Evolutionary conservation across 805 yeast genomes (phyloP).

Genomic region (Wilhelminamyces savonicus): DNA sequence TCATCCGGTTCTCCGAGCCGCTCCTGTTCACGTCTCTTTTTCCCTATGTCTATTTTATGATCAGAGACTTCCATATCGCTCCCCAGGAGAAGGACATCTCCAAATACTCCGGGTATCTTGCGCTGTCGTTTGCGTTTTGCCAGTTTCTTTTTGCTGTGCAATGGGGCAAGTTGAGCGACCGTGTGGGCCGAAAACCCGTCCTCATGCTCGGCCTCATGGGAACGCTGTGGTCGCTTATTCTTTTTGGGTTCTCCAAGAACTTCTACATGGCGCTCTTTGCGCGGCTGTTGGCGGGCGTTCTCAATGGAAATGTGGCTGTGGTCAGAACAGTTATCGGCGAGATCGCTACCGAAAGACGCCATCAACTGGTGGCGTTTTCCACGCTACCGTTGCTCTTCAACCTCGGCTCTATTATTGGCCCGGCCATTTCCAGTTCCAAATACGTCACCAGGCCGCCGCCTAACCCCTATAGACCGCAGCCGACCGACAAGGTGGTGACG

Average conservation of each 20-base stretch:
- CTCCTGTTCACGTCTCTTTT: constrained; percentile 8
- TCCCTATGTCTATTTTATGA: constrained; percentile 12
- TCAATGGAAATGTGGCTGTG: constrained; percentile 28
- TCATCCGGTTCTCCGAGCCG: constrained; percentile 7
- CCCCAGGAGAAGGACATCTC: constrained; percentile 13
- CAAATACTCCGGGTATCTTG: constrained; percentile 14
- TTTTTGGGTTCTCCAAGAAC: constrained; percentile 23
- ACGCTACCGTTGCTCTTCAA: constrained; percentile 26
- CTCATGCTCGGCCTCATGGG: constrained; percentile 21
- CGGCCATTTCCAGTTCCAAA: constrained; percentile 24
- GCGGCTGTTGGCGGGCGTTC: constrained; percentile 19
- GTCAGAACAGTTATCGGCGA: constrained; percentile 27
- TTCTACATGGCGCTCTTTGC: constrained; percentile 24
- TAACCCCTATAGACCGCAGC: constrained; percentile 10
- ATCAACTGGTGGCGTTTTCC: constrained; percentile 25
- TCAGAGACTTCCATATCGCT: constrained; percentile 16
- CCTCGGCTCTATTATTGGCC: constrained; percentile 26
- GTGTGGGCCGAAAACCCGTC: constrained; percentile 22
- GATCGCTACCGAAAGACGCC: constrained; percentile 21
- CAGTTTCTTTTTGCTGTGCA: constrained; percentile 18
- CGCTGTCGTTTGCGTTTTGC: constrained; percentile 15
- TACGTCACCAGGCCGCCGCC: constrained; percentile 20
- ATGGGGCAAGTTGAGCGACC: constrained; percentile 25
- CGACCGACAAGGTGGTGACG: not conserved
- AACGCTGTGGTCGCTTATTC: constrained; percentile 14